Conservation (phyloP, 164 flowering plant genomes). For the Magnolia officinalis region DNA sequence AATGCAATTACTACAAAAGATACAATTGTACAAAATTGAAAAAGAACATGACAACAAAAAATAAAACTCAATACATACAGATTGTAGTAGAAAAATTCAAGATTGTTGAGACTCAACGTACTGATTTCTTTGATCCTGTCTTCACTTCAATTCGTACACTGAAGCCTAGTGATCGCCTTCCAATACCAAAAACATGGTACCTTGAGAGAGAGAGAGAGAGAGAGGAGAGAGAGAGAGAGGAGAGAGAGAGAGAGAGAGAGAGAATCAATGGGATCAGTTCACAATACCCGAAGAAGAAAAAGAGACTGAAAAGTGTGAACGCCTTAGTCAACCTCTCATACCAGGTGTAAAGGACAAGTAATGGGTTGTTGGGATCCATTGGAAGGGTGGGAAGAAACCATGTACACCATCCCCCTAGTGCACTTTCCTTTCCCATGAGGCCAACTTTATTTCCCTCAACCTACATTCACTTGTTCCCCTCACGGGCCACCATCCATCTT, state of each 20-base stretch:
- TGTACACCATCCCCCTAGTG: no score
- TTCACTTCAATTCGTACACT: slow-evolving; percentile 72
- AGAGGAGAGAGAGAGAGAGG: no score
- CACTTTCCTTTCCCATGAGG: no score
- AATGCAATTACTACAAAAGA: not conserved
- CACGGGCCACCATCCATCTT: no score
- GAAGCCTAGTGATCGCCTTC: slow-evolving; percentile 75
- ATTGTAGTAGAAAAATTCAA: not conserved
- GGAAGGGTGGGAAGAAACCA: no score
- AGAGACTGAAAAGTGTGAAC: not conserved
- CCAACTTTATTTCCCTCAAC: no score
- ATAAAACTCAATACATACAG: no score
- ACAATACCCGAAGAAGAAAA: not conserved
- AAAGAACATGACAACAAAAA: no score
- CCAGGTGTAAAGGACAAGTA: not conserved
- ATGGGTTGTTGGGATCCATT: no score
- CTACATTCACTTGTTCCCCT: no score
- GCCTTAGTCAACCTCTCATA: not conserved
- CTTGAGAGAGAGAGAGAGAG: slow-evolving; percentile 25
- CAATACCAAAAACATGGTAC: slow-evolving; percentile 92
- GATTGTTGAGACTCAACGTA: slow-evolving; percentile 31
- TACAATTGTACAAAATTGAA: no score
- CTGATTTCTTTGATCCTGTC: slow-evolving; percentile 62
- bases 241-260: not conserved
- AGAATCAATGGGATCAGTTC: slow-evolving; percentile 1